Evolutionary conservation across 352 stramenopile species (phyloP), one percentile per base, ranked within the genome.

Genomic region (Phytopythium boreale): DNA sequence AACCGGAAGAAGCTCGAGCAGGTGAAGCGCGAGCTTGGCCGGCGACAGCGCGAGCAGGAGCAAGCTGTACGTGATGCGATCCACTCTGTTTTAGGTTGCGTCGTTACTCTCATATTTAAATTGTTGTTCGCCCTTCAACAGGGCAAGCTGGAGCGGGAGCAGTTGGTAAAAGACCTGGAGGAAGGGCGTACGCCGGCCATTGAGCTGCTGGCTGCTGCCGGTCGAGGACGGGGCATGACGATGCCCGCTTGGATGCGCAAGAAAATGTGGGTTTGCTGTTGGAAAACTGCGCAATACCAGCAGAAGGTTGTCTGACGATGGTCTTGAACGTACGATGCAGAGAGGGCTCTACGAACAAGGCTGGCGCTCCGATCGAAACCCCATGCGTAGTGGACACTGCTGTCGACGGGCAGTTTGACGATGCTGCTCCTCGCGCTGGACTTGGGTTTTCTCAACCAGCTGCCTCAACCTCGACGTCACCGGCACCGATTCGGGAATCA

Each of bases 221-320:
- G 90, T 44, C 84, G 88, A 17, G 92, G 92, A 15, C 82, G 89
- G 39, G 88, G 90, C 47, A 91, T 97, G 81, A 97, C 93, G 11
- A 79, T 98, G 66, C 92, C 92, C 19, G 90, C 92, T 37, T 98
- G 92, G 92, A 97, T 98, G 86, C 87, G 79, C 60, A 97, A 96
- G 75, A 94, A 94, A 68, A 93, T 93, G 86, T 93, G 69, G 46
- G 79, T 82, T 1, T 14, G 3, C 26, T 50, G 1, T 4, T 19
- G 10, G 17, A 44, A 20, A 27, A 65, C 22, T 11, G 5, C 55
- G 24, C 15, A 1, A 8, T 12, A 10, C 1, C 5, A 31, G 3
- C 47, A 12, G 9, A 31, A 36, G 4, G 26, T 4, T 31, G 27
- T 26, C 49, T 56, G 26, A 56, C 49, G 26, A 34, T 59, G 27